Evolutionary conservation across 139 green algal species (phyloP), one percentile per base, ranked within the genome.

Genomic region (Auxenochlorella pyrenoidosa): DNA sequence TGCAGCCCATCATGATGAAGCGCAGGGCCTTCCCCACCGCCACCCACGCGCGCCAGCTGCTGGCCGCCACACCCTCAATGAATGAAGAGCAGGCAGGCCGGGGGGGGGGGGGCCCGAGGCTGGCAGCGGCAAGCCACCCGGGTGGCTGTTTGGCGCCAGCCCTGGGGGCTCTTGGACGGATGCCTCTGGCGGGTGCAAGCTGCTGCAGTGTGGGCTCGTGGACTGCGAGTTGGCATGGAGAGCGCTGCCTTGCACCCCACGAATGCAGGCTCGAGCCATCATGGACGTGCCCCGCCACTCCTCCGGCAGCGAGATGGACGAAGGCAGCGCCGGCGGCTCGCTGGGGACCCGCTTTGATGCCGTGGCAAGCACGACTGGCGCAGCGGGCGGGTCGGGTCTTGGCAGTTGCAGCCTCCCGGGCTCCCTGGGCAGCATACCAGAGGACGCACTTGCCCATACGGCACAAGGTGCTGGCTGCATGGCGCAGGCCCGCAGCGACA

Each of bases 1-100:
- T 85, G 41, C 80, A 85, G 80, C 80, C 41, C 59, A 60, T 85
- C 38, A 85, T 85, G 80, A 76, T 85, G 63, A 76, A 76, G 40
- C 28, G 60, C 40, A 44, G n/a, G 40, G 80, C 80, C 63, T 76
- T 77, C 40, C 80, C 80, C 80, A 85, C 63, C 15, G 80, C 63
- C 80, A 76, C 16, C 40, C 60, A 76, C 30, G 60, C 80, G 3
- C 34, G 58, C 60, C n/a, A 71, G 59, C 60, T 85, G 63, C 80
- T 85, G 63, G 4, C 22, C 2, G 19, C 63, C 38, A 85, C 80
- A 0, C 30, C 60, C 40, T 65, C 38, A 40, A 85, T 85, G 80
- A 41, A 32, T 16, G 80, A 85, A 0, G 34, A 41, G 24, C 10
- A 84, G 79, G 28, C 6, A 4, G 63, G 28, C 2, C 5, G 5